Base-by-base conservation (phyloP, 176 grass and related monocot genomes). In the Zea luxurians region DNA sequence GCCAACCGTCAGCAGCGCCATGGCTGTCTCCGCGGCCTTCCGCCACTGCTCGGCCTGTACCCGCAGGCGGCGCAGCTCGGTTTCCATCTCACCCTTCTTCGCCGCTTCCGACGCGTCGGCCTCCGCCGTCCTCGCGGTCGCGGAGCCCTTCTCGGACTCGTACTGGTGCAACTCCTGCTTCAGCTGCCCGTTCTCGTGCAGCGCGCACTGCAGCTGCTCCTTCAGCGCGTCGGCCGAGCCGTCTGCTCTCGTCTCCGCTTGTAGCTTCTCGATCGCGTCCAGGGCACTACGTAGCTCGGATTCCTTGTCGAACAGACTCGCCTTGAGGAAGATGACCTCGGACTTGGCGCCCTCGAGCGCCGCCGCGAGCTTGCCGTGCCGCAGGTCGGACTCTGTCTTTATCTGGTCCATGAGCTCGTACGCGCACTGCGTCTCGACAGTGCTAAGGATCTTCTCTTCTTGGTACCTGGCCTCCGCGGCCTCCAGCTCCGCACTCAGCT, bases 41-140 rank as follows among this genome's bases (percentile, higher is more conserved):
- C 88, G 80, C 96, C 96, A 99, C 70, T 99, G 96, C 77, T 99
- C 96, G 42, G 96, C 96, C 78, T 99, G 96, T 82, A 99, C 86
- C 66, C 86, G 87, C 67, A 99, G 81, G 38, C 76, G 93, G 68
- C 86, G 89, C 72, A 99, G 68, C 79, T 99, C 96, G 10, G 79
- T 64, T 42, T 96, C 96, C 82, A 87, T 91, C 38, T 85, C 96
- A 38, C 38, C 74, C 61, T 96, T 96, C 63, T 55, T 80, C 18
- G 64, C 85, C 36, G 64, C 44, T 58, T 74, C 83, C 11, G 75
- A 77, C 2, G 38, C 89, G 37, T 81, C 84, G 47, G 74, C 87
- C 50, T 65, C 76, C 65, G 71, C 37, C 48, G 17, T 44, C 77
- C 70, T 79, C 48, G 48, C 47, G 13, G 68, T 83, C 78, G 3